Percentiles rank a stretch among this genome's conserved stretches.
phyloP scores from a whole-genome alignment of 2,329 filamentous ascomycete species.

The Cladophialophora chaetospira region DNA sequence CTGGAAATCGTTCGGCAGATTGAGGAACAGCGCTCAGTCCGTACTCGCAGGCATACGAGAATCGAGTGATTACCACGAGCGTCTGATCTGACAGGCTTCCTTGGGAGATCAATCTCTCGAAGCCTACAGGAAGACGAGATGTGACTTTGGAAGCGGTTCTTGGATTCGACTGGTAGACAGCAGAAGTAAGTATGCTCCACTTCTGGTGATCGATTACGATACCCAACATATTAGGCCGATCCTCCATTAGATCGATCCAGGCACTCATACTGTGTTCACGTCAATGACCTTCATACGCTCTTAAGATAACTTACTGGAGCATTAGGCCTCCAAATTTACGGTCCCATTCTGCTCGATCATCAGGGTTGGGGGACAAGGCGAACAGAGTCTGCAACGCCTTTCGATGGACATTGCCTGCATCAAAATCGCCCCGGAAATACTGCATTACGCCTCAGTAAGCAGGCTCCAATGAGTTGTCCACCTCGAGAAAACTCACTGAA shows the following conservation, averaged over 20 bases:
- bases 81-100: neutral
- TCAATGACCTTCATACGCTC: neutral
- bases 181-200: neutral
- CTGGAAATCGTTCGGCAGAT: neutral
- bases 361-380: neutral
- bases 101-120: neutral
- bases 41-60: neutral
- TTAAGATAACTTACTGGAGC: neutral
- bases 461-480: neutral
- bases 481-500: neutral
- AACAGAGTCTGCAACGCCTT: neutral
- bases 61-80: neutral
- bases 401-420: neutral
- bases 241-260: neutral
- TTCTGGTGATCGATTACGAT: neutral
- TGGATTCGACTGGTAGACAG: neutral
- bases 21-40: neutral
- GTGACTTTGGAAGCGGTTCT: neutral
- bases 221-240: neutral
- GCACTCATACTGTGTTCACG: neutral
- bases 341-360: neutral
- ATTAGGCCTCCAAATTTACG: neutral
- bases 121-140: neutral
- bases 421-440: neutral
- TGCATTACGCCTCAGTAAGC: neutral